Conservation (phyloP, 768 basidiomycete species). For the Pulveroboletus sp. region DNA sequence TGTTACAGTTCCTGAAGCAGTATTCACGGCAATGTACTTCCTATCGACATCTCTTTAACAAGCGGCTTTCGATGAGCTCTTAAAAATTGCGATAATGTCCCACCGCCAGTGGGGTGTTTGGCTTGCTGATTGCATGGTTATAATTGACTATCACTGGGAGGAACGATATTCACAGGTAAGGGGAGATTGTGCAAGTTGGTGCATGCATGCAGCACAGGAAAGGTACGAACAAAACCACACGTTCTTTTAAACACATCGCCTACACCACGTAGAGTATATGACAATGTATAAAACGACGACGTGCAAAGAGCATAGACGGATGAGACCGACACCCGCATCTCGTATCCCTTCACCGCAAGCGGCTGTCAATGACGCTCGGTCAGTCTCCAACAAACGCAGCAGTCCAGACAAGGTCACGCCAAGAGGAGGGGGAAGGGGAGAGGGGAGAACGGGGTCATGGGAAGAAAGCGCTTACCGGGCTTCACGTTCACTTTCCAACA, state of each 20-base stretch:
- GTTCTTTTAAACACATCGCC: neutral
- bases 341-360: slow-evolving; percentile 15
- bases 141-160: neutral
- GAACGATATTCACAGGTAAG: neutral
- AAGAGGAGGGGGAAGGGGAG: too few relatives aligned
- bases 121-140: neutral
- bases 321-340: neutral
- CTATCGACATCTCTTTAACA: slow-evolving; percentile 23
- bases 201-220: neutral
- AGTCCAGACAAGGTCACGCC: too few relatives aligned
- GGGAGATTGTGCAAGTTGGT: neutral
- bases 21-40: slow-evolving; percentile 28
- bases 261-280: neutral
- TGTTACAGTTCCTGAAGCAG: slow-evolving; percentile 23
- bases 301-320: neutral
- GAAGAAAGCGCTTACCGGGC: slow-evolving; percentile 64
- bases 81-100: neutral
- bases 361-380: slow-evolving; percentile 7
- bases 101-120: too few relatives aligned
- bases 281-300: neutral
- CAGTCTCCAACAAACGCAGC: neutral
- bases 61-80: slow-evolving; percentile 6
- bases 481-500: slow-evolving; percentile 98
- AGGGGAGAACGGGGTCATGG: too few relatives aligned
- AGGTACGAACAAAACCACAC: neutral